Percentiles rank a stretch among this genome's conserved stretches.
phyloP scores from a whole-genome alignment of 805 yeast genomes.

The Cyberlindnera veronae region DNA sequence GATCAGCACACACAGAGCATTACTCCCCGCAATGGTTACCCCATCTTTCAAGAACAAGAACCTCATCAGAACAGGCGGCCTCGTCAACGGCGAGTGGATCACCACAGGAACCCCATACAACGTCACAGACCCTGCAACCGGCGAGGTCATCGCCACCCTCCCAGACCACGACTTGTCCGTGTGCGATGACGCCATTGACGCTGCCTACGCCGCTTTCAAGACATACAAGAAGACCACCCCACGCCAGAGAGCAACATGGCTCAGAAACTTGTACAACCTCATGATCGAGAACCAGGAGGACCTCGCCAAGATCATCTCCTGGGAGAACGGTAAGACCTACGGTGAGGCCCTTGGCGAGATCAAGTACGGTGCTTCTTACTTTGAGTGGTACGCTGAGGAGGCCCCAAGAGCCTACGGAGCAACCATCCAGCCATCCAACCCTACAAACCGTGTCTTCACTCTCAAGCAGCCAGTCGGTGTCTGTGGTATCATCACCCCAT shows the following conservation, averaged over 20 bases:
- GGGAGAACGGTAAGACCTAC: constrained; percentile 60
- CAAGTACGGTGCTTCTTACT: constrained; percentile 65
- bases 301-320: constrained; percentile 50
- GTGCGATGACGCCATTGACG: constrained; percentile 54
- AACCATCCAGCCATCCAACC: constrained; percentile 52
- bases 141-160: constrained; percentile 52
- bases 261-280: constrained; percentile 46
- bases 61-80: constrained; percentile 58
- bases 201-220: constrained; percentile 44
- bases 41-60: constrained; percentile 35
- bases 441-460: constrained; percentile 49
- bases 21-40: constrained; percentile 7
- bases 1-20: not conserved
- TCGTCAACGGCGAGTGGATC: constrained; percentile 75
- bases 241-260: constrained; percentile 47
- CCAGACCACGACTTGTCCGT: constrained; percentile 58
- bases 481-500: constrained; percentile 60
- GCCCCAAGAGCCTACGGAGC: constrained; percentile 54
- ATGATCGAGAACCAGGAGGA: constrained; percentile 56
- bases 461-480: constrained; percentile 54
- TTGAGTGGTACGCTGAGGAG: constrained; percentile 83
- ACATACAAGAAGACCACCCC: constrained; percentile 45
- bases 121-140: constrained; percentile 76
- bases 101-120: constrained; percentile 45
- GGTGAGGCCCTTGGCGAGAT: constrained; percentile 54